Evolutionary conservation across 2,329 filamentous ascomycete genomes (phyloP).

Genomic region (Fusarium neocosmosporiellum): DNA sequence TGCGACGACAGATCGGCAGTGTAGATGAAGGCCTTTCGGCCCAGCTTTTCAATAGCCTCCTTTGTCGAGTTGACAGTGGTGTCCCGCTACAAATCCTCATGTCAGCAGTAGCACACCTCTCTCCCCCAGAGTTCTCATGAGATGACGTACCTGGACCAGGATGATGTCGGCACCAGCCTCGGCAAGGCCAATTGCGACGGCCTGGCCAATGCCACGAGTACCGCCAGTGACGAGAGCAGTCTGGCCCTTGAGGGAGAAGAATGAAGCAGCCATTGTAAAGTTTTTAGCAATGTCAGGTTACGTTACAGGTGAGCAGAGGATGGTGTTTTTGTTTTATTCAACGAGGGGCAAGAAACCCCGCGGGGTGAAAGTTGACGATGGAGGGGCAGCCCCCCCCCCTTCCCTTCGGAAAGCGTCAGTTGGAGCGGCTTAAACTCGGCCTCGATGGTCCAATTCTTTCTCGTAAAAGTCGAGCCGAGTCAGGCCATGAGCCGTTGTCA

Average conservation of each 20-base stretch:
- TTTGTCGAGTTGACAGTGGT: slow-evolving; percentile 63
- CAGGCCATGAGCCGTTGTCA: neutral
- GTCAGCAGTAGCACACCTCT: slow-evolving; percentile 11
- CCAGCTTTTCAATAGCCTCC: slow-evolving; percentile 70
- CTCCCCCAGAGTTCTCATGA: slow-evolving; percentile 3
- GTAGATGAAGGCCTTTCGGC: slow-evolving; percentile 75
- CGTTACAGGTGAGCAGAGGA: neutral
- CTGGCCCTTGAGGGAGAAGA: slow-evolving; percentile 67
- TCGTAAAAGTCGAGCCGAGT: neutral
- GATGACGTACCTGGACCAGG: slow-evolving; percentile 60
- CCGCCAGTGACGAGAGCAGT: slow-evolving; percentile 68
- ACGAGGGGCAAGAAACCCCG: slow-evolving; percentile 19
- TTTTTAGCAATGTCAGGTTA: neutral
- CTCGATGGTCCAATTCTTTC: neutral
- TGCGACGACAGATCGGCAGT: slow-evolving; percentile 74
- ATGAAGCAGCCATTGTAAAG: slow-evolving; percentile 48
- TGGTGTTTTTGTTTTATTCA: slow-evolving; percentile 6
- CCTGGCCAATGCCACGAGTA: slow-evolving; percentile 68
- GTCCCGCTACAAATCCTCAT: slow-evolving; percentile 51
- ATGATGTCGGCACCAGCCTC: slow-evolving; percentile 69
- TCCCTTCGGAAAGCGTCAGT: neutral
- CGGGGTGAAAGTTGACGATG: slow-evolving; percentile 17
- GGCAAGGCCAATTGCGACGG: slow-evolving; percentile 67
- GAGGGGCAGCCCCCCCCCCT: neutral
- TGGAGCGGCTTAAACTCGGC: slow-evolving; percentile 8